Evolutionary conservation across 2,329 filamentous ascomycete genomes (phyloP).

Genomic region (Clonostachys rhizophaga): DNA sequence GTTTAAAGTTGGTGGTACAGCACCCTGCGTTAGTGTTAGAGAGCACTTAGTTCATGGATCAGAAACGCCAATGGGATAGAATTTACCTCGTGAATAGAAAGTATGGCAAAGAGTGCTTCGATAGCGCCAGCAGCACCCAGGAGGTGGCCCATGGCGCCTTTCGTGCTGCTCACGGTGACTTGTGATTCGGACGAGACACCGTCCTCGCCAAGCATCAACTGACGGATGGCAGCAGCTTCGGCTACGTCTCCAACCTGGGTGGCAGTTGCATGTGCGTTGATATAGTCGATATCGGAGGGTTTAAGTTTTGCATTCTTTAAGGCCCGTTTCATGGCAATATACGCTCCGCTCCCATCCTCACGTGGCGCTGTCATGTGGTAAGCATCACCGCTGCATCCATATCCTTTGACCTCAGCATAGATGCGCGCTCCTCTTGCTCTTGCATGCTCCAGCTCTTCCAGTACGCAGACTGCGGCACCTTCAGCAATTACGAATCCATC

Average conservation of each 20-base stretch:
- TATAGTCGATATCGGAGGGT: conserved; percentile 75
- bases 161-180: conserved; percentile 87
- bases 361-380: conserved; percentile 90
- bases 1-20: conserved; percentile 84
- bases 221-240: conserved; percentile 78
- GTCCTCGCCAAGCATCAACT: conserved; percentile 69
- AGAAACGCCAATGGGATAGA: conserved; percentile 1
- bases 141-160: conserved; percentile 87
- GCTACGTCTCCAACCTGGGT: conserved; percentile 82
- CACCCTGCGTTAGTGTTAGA: conserved; percentile 48
- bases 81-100: conserved; percentile 74
- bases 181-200: conserved; percentile 56
- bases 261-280: conserved; percentile 94
- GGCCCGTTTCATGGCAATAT: conserved; percentile 79
- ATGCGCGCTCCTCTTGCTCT: conserved; percentile 72
- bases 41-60: not conserved
- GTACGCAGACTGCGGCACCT: conserved; percentile 79
- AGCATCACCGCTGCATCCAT: conserved; percentile 87
- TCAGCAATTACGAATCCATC: conserved; percentile 91
- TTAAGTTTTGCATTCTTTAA: conserved; percentile 66
- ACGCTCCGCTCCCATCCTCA: conserved; percentile 76
- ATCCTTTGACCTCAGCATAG: conserved; percentile 85
- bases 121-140: conserved; percentile 88
- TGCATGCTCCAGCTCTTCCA: conserved; percentile 90
- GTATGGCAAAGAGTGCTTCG: conserved; percentile 79